Conservation (phyloP, 345 rosid species). For the Conringia planisiliqua region DNA sequence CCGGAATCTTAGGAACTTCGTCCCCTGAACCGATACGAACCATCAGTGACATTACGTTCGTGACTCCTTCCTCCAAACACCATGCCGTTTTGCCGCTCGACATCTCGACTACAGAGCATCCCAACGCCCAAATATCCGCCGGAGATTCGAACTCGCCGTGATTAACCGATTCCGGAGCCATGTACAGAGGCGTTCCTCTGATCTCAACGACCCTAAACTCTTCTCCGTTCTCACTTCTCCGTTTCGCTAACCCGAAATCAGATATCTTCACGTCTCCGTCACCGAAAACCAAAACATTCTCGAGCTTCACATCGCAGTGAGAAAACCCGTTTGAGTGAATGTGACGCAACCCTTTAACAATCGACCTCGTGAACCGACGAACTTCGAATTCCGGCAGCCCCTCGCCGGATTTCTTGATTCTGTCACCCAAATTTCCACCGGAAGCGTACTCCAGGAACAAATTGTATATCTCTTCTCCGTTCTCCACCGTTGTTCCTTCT, state of each 20-base stretch:
- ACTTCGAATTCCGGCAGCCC: slow-evolving; percentile 48
- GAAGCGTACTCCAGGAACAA: slow-evolving; percentile 68
- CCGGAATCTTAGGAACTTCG: slow-evolving; percentile 53
- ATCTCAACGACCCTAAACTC: slow-evolving; percentile 29
- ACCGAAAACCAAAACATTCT: slow-evolving; percentile 54
- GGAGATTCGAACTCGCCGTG: slow-evolving; percentile 53
- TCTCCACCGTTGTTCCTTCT: slow-evolving; percentile 35
- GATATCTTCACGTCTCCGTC: slow-evolving; percentile 48
- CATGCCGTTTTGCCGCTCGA: slow-evolving; percentile 62
- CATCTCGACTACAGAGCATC: slow-evolving; percentile 82
- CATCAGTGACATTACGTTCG: slow-evolving; percentile 37
- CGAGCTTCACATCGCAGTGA: slow-evolving; percentile 64
- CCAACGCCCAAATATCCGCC: slow-evolving; percentile 80
- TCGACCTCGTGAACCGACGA: slow-evolving; percentile 40
- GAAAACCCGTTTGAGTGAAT: slow-evolving; percentile 57
- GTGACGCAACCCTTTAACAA: slow-evolving; percentile 54
- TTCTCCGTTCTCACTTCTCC: not conserved
- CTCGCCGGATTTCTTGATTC: slow-evolving; percentile 35
- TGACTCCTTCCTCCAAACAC: slow-evolving; percentile 29
- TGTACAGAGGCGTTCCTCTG: slow-evolving; percentile 70
- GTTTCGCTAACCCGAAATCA: slow-evolving; percentile 73
- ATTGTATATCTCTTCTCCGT: slow-evolving; percentile 49
- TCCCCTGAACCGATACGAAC: slow-evolving; percentile 49
- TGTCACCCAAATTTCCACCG: slow-evolving; percentile 53
- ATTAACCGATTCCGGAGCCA: slow-evolving; percentile 74